Evolutionary conservation across 2,329 filamentous ascomycete species (phyloP), one percentile per base, ranked within the genome.

Genomic region (Akanthomyces muscarius): DNA sequence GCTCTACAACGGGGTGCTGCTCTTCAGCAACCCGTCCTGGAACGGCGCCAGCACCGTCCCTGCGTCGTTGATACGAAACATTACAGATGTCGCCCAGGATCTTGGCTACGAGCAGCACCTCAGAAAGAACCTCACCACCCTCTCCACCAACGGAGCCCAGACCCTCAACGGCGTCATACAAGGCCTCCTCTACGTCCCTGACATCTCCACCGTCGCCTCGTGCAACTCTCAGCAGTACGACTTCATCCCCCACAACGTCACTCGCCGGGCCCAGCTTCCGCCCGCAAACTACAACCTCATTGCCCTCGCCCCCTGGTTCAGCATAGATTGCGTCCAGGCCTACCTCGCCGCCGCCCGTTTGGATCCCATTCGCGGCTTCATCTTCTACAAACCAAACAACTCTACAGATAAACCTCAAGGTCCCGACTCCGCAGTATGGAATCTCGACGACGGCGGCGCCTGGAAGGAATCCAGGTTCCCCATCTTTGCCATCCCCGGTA

Each of bases 271-370:
- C n/a, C 83, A 95, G 69, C 83, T 97, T 0, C 86, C 87, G 0
- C 79, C 81, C 0, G 82, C 83, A 55, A 86, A 89, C 67, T 92
- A 91, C 73, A 86, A 89, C 62, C 80, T 92, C 58, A 85, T 97
- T 68, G 93, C 90, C 33, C 78, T 97, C 60, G 93, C 91, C 28
- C 94, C 94, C 33, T 98, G 94, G 93, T 86, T 92, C 69, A 89
- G 83, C 65, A 78, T 82, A 8, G 78, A 85, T 30, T 99, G 94
- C 72, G 89, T 91, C 14, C 76, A 82, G 62, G 83, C 88, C 51
- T 97, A 92, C 72, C 81, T 98, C 53, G 76, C 81, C 21, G 81
- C 84, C 23, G 83, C 84, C n/a, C 78, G 80, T 38, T 69, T 75
- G 62, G 85, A 88, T 67, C 82, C 85, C 28, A 80, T 89, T 11